Base-by-base conservation (phyloP, 2,329 filamentous ascomycete species). In the Paraphoma chrysanthemicola region DNA sequence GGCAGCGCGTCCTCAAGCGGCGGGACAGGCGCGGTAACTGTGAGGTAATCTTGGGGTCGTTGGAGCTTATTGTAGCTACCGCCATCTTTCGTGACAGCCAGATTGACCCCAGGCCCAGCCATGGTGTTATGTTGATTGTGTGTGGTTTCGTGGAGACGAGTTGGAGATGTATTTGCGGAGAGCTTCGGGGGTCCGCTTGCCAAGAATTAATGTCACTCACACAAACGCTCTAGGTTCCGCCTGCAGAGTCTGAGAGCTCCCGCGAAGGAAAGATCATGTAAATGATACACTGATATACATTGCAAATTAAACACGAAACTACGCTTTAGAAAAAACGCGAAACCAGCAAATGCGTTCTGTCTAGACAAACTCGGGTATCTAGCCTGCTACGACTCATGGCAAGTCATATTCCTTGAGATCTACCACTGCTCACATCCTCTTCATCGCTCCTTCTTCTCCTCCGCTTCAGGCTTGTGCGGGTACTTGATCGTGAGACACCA, bases 401-500 rank as follows among this genome's bases (percentile, higher is more conserved):
- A 23, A 23, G 3, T 23, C 3, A 23, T 23, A 5, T 23, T 23
- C 23, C 23, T 23, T 23, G 23, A 23, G 23, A 23, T 23, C 23
- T 23, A 23, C 5, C 23, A 5, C 23, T 23, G 2, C 44, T 14
- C 44, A n/a, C 7, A 12, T 7, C 29, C 18, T 28, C 12, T 28
- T 59, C 44, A 72, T 48, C 68, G 59, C 8, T 42, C 70, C 59
- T 73, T 73, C 62, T 67, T 67, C 51, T 69, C 72, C 53, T 75
- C 67, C 54, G 74, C 67, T 44, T 71, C 75, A 53, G 82, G 80
- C 36, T 81, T 73, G 58, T 83, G 82, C 0, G 86, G 86, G 69
- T 98, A 89, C 85, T 99, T 99, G 80, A 99, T 99, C 1, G 91
- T 96, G 75, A 99, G 82, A 75, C 95, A 99, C 92, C 93, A 98